Conservation (phyloP, 2,329 filamentous ascomycete species). For the Corynespora cassiicola region DNA sequence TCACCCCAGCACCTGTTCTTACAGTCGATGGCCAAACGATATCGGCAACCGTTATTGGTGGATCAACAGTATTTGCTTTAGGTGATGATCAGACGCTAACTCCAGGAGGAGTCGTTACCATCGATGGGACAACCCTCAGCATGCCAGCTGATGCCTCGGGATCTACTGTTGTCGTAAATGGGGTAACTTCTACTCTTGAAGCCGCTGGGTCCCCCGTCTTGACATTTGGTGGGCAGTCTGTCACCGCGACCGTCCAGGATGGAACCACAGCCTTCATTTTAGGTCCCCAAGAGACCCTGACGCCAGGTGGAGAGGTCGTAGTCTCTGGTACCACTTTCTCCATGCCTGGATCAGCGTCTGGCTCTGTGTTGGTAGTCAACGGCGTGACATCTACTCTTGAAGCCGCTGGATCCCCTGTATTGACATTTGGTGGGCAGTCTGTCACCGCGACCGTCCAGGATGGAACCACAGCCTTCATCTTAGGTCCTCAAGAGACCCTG, state of each 20-base stretch:
- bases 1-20: constrained; percentile 23
- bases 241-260: constrained; percentile 12
- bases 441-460: constrained; percentile 3
- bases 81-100: constrained; percentile 21
- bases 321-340: constrained; percentile 8
- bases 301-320: constrained; percentile 4
- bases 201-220: constrained; percentile 16
- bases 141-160: constrained; percentile 24
- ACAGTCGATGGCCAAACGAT: constrained; percentile 26
- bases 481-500: constrained; percentile 7
- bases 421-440: constrained; percentile 4
- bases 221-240: constrained; percentile 10
- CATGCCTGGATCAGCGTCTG: constrained; percentile 3
- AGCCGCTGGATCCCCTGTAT: constrained; percentile 6
- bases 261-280: constrained; percentile 5
- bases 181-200: constrained; percentile 27
- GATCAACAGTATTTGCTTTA: constrained; percentile 30
- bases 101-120: constrained; percentile 26
- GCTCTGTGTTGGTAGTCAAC: constrained; percentile 7
- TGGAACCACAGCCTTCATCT: constrained; percentile 6
- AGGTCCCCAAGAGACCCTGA: constrained; percentile 3
- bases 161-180: constrained; percentile 34
- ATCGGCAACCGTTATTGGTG: constrained; percentile 29
- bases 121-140: constrained; percentile 33
- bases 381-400: constrained; percentile 5